Evolutionary conservation across 306 rosid genomes (phyloP), one percentile per base, ranked within the genome.

Genomic region (Inga laurina): DNA sequence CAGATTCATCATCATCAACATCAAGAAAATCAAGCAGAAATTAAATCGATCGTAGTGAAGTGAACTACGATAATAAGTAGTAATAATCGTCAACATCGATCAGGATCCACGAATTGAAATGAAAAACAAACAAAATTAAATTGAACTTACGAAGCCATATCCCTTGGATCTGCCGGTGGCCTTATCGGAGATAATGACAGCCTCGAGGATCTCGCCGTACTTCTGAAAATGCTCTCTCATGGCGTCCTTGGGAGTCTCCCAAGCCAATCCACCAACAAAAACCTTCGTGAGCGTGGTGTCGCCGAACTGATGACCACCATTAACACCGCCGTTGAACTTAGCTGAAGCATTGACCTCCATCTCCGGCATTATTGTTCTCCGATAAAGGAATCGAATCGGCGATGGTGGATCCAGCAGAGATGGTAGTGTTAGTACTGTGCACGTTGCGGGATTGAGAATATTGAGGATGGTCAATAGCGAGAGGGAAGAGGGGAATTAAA

Each of bases 121-220:
- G 57, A 14, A 51, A 51, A 14, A 44, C 3, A 22, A 9, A 59
- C 32, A 12, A 22, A 59, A 59, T 0, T 0, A 14, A 37, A 8
- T 3, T 7, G 67, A 10, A 85, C 98, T 83, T 85, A 94, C 98
- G 75, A 94, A 94, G 80, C 98, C 98, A 75, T 94, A 94, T 87
- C 98, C 98, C 87, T 94, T 94, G 94, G 98, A 94, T 92, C 94
- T 88, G 87, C 90, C 97, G 34, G 95, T 94, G 75, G 85, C 67
- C 81, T 94, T 94, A 54, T 94, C 98, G n/a, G 88, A 88, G 85
- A 94, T 94, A 83, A 94, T 90, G 83, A 94, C 98, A 15, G 98
- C 98, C 82, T 94, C 98, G 12, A 94, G 88, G 89, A 94, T 92
- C 84, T 94, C 91, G 5, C 98, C 98, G 66, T 83, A 91, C 90